Percentiles rank a stretch among this genome's conserved stretches.
These are phyloP conservation scores for Rhizopus sp. DNA, from an alignment of 371 early-diverging fungal genomes.

Conservation along the genomic window DNA sequence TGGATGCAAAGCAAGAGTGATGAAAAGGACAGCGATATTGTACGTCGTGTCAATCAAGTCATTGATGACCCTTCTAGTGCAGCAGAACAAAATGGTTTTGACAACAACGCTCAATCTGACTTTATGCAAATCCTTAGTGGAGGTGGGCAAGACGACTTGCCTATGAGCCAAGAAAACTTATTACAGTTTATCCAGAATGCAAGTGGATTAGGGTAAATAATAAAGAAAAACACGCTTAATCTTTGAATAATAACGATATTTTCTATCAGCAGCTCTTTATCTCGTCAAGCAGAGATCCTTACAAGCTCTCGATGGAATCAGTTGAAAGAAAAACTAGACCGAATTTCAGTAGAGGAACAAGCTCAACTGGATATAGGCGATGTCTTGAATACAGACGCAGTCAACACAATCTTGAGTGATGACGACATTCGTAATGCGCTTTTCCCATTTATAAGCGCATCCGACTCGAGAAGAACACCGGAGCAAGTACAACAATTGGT, in stretches of 20 bases:
- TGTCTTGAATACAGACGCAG: conserved; percentile 54
- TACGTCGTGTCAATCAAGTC: conserved; percentile 55
- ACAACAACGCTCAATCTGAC: conserved; percentile 32
- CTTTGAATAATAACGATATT: background rate
- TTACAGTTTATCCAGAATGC: conserved; percentile 52
- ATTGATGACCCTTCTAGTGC: conserved; percentile 61
- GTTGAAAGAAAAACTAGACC: conserved; percentile 1
- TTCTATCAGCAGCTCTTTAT: conserved; percentile 10
- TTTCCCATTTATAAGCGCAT: conserved; percentile 68
- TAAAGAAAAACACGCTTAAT: background rate
- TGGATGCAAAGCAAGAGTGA: conserved; percentile 79
- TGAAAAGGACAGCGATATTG: conserved; percentile 57
- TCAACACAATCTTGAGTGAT: conserved; percentile 59
- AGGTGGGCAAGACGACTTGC: conserved; percentile 27
- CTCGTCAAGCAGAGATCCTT: background rate
- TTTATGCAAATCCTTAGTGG: conserved; percentile 40
- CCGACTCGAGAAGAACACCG: conserved; percentile 37
- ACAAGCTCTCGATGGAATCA: conserved; percentile 14
- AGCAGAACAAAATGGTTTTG: conserved; percentile 23
- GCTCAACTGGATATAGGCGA: conserved; percentile 32
- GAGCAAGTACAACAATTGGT: conserved; percentile 64
- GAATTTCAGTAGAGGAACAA: conserved; percentile 9
- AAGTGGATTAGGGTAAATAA: conserved; percentile 43
- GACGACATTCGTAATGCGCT: conserved; percentile 56
- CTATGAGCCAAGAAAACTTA: conserved; percentile 49